Evolutionary conservation across 73 alveolate species (phyloP).

Genomic region (Strombidium stylifer): DNA sequence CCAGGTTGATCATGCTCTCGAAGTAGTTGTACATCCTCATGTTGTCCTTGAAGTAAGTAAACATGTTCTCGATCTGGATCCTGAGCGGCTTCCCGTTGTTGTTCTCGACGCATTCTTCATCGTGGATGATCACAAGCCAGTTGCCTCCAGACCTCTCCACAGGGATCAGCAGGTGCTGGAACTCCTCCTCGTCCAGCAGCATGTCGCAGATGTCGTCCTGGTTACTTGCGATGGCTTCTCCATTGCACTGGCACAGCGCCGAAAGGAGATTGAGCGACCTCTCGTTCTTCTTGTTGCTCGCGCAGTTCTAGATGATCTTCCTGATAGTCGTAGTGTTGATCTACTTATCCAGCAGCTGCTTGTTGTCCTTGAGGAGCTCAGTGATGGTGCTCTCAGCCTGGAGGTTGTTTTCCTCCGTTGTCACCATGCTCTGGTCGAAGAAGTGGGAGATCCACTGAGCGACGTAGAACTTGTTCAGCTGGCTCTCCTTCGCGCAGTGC

Average conservation of each 20-base stretch:
- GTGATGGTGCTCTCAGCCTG: conserved; percentile 47
- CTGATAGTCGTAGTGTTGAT: conserved; percentile 41
- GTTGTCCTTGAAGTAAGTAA: conserved; percentile 34
- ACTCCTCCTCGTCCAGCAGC: conserved; percentile 37
- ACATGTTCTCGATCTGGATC: conserved; percentile 6
- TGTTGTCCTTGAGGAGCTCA: conserved; percentile 37
- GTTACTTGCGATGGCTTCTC: conserved; percentile 55
- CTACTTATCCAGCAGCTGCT: conserved; percentile 47
- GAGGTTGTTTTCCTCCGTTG: conserved; percentile 48
- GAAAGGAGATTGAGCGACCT: conserved; percentile 43
- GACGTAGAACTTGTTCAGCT: conserved; percentile 39
- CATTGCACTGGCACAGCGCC: conserved; percentile 46
- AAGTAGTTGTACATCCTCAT: conserved; percentile 54
- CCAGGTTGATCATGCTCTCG: conserved; percentile 41
- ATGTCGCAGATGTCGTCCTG: conserved; percentile 50
- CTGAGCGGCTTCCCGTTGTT: too few relatives aligned
- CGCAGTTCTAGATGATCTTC: conserved; percentile 41
- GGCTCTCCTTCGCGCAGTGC: conserved; percentile 25
- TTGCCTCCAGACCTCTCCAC: conserved; percentile 9
- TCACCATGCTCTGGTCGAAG: conserved; percentile 43
- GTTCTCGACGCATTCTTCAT: conserved; percentile 20
- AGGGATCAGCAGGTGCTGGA: conserved; percentile 25
- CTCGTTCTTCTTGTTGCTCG: conserved; percentile 43
- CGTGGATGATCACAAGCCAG: conserved; percentile 7
- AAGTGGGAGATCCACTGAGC: conserved; percentile 45